Evolutionary conservation across 2,329 filamentous ascomycete genomes (phyloP).

Genomic region (Bipolaris gigantea): DNA sequence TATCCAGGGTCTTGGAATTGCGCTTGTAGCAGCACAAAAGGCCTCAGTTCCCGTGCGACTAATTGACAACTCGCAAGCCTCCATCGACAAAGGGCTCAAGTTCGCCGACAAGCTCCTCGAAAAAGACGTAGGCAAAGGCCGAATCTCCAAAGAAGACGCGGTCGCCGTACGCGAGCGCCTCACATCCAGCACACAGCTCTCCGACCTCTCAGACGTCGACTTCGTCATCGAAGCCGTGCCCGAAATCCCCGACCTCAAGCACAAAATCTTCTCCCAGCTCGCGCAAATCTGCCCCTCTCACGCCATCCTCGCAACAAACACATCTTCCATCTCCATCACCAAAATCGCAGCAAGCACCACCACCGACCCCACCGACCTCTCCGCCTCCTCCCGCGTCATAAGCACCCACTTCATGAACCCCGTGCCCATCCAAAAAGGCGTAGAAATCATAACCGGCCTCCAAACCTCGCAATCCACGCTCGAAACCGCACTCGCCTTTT

Average conservation of each 20-base stretch:
- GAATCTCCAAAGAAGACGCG: conserved; percentile 80
- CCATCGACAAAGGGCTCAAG: conserved; percentile 83
- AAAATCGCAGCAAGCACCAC: conserved; percentile 88
- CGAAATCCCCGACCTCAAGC: conserved; percentile 85
- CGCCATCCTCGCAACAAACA: conserved; percentile 93
- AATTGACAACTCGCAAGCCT: conserved; percentile 80
- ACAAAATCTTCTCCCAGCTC: conserved; percentile 80
- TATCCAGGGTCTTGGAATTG: conserved; percentile 84
- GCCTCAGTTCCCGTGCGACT: conserved; percentile 83
- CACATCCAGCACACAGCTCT: conserved; percentile 70
- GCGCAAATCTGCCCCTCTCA: conserved; percentile 81
- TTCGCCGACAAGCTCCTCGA: conserved; percentile 94
- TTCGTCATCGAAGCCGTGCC: conserved; percentile 98
- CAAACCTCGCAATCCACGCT: conserved; percentile 86
- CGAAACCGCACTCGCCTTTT: conserved; percentile 80
- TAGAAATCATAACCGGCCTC: conserved; percentile 93
- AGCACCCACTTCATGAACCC: conserved; percentile 99
- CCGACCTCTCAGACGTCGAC: conserved; percentile 79
- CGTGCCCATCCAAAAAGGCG: conserved; percentile 92
- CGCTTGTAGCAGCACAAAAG: conserved; percentile 84
- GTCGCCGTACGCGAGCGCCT: conserved; percentile 72
- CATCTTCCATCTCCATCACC: conserved; percentile 97
- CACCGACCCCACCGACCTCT: conserved; percentile 74
- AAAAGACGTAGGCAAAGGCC: conserved; percentile 88
- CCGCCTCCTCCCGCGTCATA: conserved; percentile 82